These are phyloP conservation scores for Macrocybe gigantea DNA, from an alignment of 768 basidiomycete genomes.

Conservation along the genomic window DNA sequence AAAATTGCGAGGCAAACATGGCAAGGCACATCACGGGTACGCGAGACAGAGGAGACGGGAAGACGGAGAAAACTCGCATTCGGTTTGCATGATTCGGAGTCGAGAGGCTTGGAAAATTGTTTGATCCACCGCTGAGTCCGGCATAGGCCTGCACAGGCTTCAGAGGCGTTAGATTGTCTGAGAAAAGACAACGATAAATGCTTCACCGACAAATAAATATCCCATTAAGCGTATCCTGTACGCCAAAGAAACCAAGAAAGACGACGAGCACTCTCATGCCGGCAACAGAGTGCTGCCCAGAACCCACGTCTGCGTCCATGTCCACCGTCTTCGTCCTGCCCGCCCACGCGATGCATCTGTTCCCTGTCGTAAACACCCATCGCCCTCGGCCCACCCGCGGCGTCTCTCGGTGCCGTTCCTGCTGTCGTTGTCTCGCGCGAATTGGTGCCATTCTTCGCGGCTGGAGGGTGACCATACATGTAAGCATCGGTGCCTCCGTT, in stretches of 20 bases:
- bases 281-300: conserved; percentile 65
- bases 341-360: conserved; percentile 53
- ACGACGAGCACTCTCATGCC: conserved; percentile 35
- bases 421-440: conserved; percentile 50
- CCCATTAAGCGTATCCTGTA: conserved; percentile 27
- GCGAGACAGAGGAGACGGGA: too few relatives aligned
- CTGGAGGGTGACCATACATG: conserved; percentile 45
- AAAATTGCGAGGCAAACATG: too few relatives aligned
- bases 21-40: too few relatives aligned
- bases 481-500: conserved; percentile 60
- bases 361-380: conserved; percentile 67
- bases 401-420: conserved; percentile 29
- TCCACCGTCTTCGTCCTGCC: conserved; percentile 61
- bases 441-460: conserved; percentile 37
- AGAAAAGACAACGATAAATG: not conserved
- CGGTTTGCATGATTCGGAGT: too few relatives aligned
- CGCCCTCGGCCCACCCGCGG: conserved; percentile 31
- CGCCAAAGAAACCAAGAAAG: conserved; percentile 10
- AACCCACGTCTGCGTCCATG: conserved; percentile 58
- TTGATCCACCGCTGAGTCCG: not conserved
- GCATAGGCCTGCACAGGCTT: not conserved
- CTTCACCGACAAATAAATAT: conserved; percentile 14
- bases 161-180: not conserved
- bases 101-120: not conserved
- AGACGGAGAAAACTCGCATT: too few relatives aligned